phyloP scores from a whole-genome alignment of 2,329 filamentous ascomycete species.

The Trichoderma citrinoviride region DNA sequence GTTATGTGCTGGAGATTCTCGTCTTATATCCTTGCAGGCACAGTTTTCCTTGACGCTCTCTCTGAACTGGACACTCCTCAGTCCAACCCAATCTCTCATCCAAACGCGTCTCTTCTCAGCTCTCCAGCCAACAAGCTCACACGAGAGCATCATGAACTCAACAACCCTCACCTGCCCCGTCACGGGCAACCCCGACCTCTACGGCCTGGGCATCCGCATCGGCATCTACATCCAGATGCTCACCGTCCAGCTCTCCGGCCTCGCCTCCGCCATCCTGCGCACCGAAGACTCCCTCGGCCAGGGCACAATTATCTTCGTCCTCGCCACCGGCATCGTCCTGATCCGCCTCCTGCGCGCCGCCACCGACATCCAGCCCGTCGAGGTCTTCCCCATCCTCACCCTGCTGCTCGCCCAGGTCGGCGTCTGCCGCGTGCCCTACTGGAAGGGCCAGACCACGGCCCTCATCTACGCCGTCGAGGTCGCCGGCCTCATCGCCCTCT shows the following conservation, averaged over 20 bases:
- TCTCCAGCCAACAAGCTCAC: background rate
- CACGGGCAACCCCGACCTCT: slow-evolving; percentile 28
- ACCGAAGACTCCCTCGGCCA: slow-evolving; percentile 27
- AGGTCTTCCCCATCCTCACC: slow-evolving; percentile 28
- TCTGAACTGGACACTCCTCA: background rate
- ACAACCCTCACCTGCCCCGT: slow-evolving; percentile 23
- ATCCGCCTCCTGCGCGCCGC: slow-evolving; percentile 19
- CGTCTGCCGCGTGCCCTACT: slow-evolving; percentile 24
- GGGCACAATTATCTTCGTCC: slow-evolving; percentile 28
- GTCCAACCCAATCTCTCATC: background rate
- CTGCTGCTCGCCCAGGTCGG: slow-evolving; percentile 27
- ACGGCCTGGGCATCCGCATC: slow-evolving; percentile 32
- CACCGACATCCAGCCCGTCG: slow-evolving; percentile 24
- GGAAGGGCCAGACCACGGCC: slow-evolving; percentile 22
- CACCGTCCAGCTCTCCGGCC: slow-evolving; percentile 27
- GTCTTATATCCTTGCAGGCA: background rate
- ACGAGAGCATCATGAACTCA: background rate
- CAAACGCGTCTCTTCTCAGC: background rate
- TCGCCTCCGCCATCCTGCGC: slow-evolving; percentile 23
- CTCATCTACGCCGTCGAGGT: slow-evolving; percentile 27
- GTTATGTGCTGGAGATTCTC: background rate
- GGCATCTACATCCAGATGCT: slow-evolving; percentile 33
- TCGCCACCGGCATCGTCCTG: slow-evolving; percentile 27
- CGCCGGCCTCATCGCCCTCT: slow-evolving; percentile 23
- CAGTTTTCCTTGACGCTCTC: background rate